Evolutionary conservation across 139 green algal species (phyloP), one percentile per base, ranked within the genome.

Genomic region (Yamagishiella unicocca): DNA sequence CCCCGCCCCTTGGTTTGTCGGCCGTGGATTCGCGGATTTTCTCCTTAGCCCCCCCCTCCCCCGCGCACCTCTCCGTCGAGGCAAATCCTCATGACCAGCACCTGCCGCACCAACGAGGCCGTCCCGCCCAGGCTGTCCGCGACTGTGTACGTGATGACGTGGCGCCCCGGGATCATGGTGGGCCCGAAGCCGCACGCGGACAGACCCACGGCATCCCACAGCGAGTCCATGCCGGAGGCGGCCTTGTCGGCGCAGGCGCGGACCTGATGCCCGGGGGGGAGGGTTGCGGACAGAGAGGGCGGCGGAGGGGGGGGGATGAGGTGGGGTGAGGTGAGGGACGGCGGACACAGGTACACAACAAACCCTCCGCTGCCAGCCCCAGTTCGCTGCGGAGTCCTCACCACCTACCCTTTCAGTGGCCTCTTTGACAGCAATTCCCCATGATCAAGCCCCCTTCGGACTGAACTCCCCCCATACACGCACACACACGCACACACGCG

Each of bases 121-220:
- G 43, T 79, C 24, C 33, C 64, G 31, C 86, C 86, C 1, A 19
- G 2, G 6, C 40, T 55, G 77, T 90, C 86, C 12, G 70, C 77
- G 31, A 77, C 77, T 14, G 53, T 42, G 86, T 82, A 90, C 1
- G 38, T 83, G 77, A 90, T 53, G 40, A 17, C 35, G 74, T 86
- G 79, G 25, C 25, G 42, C 2, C 86, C 75, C 24, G 77, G 45
- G 5, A 24, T 21, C 53, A 84, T 67, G 7, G 31, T 6, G 50
- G 53, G 1, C 10, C 31, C 50, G 22, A 90, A 38, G 22, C 37
- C 31, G 86, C 86, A 90, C 5, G 64, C 67, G 4, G 29, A 37
- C 67, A 87, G 25, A 24, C 86, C 86, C 38, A 87, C 55, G 9
- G 38, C 61, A 42, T 85, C 58, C 61, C 61, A 85, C 61, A 85